Base-by-base conservation (phyloP, 768 basidiomycete species). In the Boletellus sp. region DNA sequence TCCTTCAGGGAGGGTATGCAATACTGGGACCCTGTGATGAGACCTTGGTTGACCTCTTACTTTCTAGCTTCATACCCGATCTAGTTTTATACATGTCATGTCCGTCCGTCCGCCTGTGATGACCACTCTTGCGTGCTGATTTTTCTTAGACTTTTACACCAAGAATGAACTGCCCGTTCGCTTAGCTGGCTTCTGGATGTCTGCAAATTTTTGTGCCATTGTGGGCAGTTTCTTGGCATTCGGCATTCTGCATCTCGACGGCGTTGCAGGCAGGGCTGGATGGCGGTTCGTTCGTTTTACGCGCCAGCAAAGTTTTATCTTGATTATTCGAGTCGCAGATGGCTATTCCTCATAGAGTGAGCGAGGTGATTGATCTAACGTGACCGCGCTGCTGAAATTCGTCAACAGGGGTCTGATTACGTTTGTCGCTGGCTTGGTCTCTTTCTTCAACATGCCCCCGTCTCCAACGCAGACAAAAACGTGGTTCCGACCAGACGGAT, bases 171-270 rank as follows among this genome's bases (percentile, higher is more conserved):
- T 85, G 17, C 57, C 59, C 9, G 44, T 61, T 5, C 77, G 85
- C 17, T 71, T 87, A 9, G 83, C 82, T 1, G 79, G 75, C 57
- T 86, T 87, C 72, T 88, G 83, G 84, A 72, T 78, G 24, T 79
- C 80, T 4, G 78, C 78, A 60, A 80, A 84, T 47, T 46, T 76
- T 2, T 71, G 78, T 4, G 65, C 76, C 38, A 80, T 87, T 44
- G 53, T 81, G 17, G 74, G 77, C 43, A 78, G 80, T 2, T 87
- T 90, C 63, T 60, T 87, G 10, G 86, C 82, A 0, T 80, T 79
- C 0, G 84, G 83, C 4, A 79, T 86, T 16, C 68, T 85, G 15
- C 55, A 43, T 17, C 52, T 58, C 8, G n/a, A 46, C 11, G 52
- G 43, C 32, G 26, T 58, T 26, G 11, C n/a, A 0, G 56, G 57